Evolutionary conservation across 2,329 filamentous ascomycete genomes (phyloP).

Genomic region (Penicillium freii): DNA sequence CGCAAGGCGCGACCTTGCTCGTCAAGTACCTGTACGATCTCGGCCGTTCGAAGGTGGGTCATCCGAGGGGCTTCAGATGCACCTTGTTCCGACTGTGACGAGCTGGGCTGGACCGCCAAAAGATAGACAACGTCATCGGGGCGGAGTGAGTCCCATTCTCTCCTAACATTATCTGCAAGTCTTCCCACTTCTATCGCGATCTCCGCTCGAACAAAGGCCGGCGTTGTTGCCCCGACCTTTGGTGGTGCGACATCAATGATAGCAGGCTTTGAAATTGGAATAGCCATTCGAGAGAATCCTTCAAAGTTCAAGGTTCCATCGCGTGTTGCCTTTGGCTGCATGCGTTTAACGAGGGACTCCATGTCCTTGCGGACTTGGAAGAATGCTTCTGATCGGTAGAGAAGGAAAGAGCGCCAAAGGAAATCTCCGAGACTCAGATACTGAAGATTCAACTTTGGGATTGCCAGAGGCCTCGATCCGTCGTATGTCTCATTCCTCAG

Average conservation of each 20-base stretch:
- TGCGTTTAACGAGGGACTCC: conserved; percentile 73
- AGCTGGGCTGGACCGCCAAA: conserved; percentile 66
- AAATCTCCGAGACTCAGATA: conserved; percentile 95
- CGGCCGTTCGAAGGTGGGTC: conserved; percentile 71
- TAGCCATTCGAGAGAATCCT: conserved; percentile 87
- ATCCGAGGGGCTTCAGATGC: conserved; percentile 63
- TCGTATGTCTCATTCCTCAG: conserved; percentile 83
- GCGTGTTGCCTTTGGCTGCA: conserved; percentile 66
- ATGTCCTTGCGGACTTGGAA: conserved; percentile 92
- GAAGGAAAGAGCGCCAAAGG: conserved; percentile 86
- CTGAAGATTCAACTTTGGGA: conserved; percentile 93
- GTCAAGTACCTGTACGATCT: conserved; percentile 81
- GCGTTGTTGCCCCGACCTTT: conserved; percentile 76
- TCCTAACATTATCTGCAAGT: conserved; percentile 70
- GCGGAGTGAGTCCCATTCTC: conserved; percentile 86
- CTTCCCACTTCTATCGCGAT: conserved; percentile 79
- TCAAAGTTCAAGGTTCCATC: conserved; percentile 67
- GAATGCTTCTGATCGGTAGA: conserved; percentile 88
- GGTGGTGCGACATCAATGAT: conserved; percentile 83
- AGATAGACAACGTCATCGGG: conserved; percentile 89
- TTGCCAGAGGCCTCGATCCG: conserved; percentile 78
- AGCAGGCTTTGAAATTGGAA: conserved; percentile 79
- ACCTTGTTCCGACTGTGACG: conserved; percentile 22
- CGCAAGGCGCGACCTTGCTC: conserved; percentile 74
- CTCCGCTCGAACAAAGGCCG: conserved; percentile 83